These are phyloP conservation scores for Aspergillus sp. DNA, from an alignment of 2,329 filamentous ascomycete genomes.

Conservation along the genomic window DNA sequence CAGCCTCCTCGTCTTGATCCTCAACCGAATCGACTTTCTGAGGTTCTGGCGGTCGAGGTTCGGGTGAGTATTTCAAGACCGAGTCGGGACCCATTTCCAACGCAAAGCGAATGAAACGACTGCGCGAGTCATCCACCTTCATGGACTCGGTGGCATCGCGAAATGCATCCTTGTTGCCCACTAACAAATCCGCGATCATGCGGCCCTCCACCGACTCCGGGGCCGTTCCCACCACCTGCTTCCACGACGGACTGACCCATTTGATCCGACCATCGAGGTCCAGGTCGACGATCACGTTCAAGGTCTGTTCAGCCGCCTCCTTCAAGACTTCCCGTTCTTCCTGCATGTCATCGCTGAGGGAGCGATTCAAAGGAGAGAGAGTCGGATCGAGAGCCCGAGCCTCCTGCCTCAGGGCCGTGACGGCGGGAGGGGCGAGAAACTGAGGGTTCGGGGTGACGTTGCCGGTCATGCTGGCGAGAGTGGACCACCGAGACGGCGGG, in stretches of 20 bases:
- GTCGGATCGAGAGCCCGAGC: constrained; percentile 38
- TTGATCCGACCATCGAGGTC: constrained; percentile 85
- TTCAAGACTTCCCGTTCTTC: constrained; percentile 92
- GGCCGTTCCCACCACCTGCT: constrained; percentile 81
- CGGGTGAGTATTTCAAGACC: constrained; percentile 54
- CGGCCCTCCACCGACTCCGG: constrained; percentile 71
- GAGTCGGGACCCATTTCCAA: constrained; percentile 69
- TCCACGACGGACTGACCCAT: constrained; percentile 97
- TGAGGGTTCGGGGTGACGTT: constrained; percentile 38
- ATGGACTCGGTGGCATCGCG: constrained; percentile 81
- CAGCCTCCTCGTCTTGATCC: constrained; percentile 19
- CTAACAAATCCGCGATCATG: constrained; percentile 75
- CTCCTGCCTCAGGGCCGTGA: constrained; percentile 45
- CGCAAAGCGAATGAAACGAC: constrained; percentile 82
- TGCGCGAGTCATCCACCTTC: constrained; percentile 88
- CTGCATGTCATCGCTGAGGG: constrained; percentile 82
- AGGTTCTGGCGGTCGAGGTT: constrained; percentile 25
- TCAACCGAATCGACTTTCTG: constrained; percentile 8
- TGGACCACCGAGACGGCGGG: constrained; percentile 12
- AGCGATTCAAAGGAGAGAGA: constrained; percentile 51
- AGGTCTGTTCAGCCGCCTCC: constrained; percentile 91
- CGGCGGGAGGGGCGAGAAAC: constrained; percentile 44
- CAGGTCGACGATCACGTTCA: constrained; percentile 94
- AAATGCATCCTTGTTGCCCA: constrained; percentile 79
- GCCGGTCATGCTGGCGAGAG: constrained; percentile 39